Evolutionary conservation across 768 basidiomycete species (phyloP), one percentile per base, ranked within the genome.

Genomic region (Amylocystis lapponica): DNA sequence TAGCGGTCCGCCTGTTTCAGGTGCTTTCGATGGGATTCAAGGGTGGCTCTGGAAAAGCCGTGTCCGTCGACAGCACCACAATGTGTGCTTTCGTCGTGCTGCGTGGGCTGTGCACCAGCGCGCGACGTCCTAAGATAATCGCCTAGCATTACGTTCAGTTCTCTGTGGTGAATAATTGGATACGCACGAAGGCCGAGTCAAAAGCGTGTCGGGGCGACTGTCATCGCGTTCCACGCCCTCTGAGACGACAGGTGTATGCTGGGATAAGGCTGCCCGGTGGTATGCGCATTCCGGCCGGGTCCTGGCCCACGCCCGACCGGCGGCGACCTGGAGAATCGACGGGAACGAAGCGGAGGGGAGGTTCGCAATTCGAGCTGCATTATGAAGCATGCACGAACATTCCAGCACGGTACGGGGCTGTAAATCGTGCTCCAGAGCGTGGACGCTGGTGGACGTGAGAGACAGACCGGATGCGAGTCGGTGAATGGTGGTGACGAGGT

Each of bases 311-410:
- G 76, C 77, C 38, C 69, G 70, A 49, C 66, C 66, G 16, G 77
- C 76, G 43, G 74, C 76, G 29, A 63, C 63, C 43, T 72, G 72
- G 4, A 77, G 64, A 35, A 70, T 61, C 36, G 65, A 60, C 22
- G 61, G 57, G 49, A 76, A 71, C 10, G 59, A 46, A 17, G 52
- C 36, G 26, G 47, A 42, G 52, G 49, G 40, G 34, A 41, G 21
- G 43, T 50, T 41, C 38, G 53, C 52, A 44, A 60, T 52, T 44
- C 56, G 59, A 36, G 57, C 25, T 37, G 59, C 69, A 71, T 68
- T 61, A 58, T 66, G 53, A 53, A 56, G 58, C 70, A 71, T 71
- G 61, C 69, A 71, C 65, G 52, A 54, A 50, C 45, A 51, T 51
- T 46, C 50, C 49, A 55, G 52, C 46, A 44, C 34, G 34, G 49